Percentiles rank a stretch among this genome's conserved stretches.
Evolutionary conservation across 371 early-diverging fungal species (phyloP).

Genomic region (Phascolomyces articulosus): DNA sequence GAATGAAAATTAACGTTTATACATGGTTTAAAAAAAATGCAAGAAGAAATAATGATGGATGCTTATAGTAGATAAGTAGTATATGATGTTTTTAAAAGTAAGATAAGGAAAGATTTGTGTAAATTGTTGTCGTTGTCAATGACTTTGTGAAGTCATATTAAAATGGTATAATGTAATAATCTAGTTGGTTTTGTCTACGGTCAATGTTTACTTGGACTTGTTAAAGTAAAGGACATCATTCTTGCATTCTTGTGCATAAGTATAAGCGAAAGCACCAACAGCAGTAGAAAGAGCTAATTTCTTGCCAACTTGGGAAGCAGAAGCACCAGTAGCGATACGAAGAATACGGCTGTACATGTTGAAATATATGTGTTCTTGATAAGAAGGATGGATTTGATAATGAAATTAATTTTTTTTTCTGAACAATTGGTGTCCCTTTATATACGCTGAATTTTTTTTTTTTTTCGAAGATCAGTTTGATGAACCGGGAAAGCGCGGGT

Average conservation of each 20-base stretch:
- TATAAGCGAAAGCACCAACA: conserved; percentile 22
- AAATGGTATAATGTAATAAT: too few relatives aligned
- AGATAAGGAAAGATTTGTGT: too few relatives aligned
- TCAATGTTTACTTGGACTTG: conserved; percentile 28
- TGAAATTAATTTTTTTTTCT: too few relatives aligned
- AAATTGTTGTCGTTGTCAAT: too few relatives aligned
- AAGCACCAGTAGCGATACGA: conserved; percentile 28
- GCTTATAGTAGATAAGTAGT: too few relatives aligned
- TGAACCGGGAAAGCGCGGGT: background rate
- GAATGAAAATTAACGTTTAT: too few relatives aligned
- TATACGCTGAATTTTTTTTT: background rate
- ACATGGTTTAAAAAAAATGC: too few relatives aligned
- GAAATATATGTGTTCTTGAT: background rate
- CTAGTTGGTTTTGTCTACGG: too few relatives aligned
- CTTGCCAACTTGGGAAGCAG: conserved; percentile 22
- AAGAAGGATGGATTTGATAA: background rate
- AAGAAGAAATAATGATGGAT: too few relatives aligned
- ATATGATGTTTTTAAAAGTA: too few relatives aligned
- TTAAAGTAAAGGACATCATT: conserved; percentile 47
- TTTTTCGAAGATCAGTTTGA: background rate
- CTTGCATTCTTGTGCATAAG: conserved; percentile 51
- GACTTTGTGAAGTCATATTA: too few relatives aligned
- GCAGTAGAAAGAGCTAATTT: conserved; percentile 15
- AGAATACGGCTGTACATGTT: conserved; percentile 21
- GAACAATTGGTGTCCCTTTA: background rate